phyloP scores from a whole-genome alignment of 2,329 filamentous ascomycete genomes.

The Stenocarpella maydis region DNA sequence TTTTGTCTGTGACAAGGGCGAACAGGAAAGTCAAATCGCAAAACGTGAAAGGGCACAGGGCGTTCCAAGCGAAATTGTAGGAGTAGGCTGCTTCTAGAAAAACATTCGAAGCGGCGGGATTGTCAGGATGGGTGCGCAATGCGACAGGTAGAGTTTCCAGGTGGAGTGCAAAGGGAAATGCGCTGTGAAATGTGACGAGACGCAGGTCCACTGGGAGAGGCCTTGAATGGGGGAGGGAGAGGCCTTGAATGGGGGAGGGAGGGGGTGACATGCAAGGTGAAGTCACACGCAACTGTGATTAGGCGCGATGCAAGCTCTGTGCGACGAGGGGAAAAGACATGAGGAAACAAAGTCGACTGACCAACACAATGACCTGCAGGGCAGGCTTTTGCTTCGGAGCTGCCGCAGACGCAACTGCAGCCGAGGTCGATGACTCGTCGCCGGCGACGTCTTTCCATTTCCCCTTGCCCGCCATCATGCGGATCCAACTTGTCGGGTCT shows the following conservation, averaged over 20 bases:
- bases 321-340: conserved; percentile 9
- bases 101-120: background rate
- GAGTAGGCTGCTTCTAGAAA: conserved; percentile 14
- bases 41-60: background rate
- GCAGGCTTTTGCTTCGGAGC: conserved; percentile 52
- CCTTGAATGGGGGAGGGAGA: background rate
- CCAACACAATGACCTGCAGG: conserved; percentile 78
- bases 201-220: background rate
- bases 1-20: background rate
- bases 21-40: background rate
- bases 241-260: background rate
- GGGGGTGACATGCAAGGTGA: background rate
- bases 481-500: conserved; percentile 26
- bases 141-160: conserved; percentile 5
- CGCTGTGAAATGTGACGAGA: conserved; percentile 6
- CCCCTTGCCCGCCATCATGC: conserved; percentile 33
- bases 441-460: conserved; percentile 28
- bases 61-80: background rate
- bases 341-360: conserved; percentile 53
- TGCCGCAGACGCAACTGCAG: conserved; percentile 25
- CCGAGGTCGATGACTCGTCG: conserved; percentile 30
- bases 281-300: conserved; percentile 5
- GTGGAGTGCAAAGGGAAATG: background rate
- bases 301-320: background rate
- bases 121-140: background rate